Evolutionary conservation across 2,329 filamentous ascomycete species (phyloP).

Genomic region (Colletotrichum plurivorum): DNA sequence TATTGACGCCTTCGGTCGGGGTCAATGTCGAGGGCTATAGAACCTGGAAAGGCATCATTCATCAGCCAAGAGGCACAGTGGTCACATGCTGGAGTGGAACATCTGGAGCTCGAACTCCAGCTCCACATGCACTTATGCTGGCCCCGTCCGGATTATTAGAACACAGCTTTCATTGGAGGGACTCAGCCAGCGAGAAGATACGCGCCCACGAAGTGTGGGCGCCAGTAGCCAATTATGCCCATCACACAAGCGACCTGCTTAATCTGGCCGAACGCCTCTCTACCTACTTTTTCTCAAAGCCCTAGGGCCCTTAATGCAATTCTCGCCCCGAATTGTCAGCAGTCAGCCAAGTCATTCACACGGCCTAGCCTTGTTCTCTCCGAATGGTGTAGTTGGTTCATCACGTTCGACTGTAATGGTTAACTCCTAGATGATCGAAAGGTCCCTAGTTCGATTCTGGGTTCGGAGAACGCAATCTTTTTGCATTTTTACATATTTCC

Average conservation of each 20-base stretch:
- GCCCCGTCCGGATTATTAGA: too few species aligned
- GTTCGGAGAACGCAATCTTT: conserved; percentile 1
- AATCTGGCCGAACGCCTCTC: background rate
- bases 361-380: conserved; percentile 15
- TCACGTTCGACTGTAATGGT: conserved; percentile 39
- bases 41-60: too few species aligned
- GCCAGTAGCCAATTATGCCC: background rate
- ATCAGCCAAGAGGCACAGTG: too few species aligned
- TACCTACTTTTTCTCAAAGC: too few species aligned
- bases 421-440: conserved; percentile 32
- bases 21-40: too few species aligned
- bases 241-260: background rate
- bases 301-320: background rate
- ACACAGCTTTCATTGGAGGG: background rate
- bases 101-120: too few species aligned
- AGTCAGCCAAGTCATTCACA: conserved; percentile 11
- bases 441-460: conserved; percentile 34
- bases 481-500: background rate
- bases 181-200: background rate
- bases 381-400: conserved; percentile 30
- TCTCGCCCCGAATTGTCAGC: fast-evolving
- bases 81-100: too few species aligned
- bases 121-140: too few species aligned
- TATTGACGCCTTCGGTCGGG: background rate
- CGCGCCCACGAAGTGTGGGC: background rate